Evolutionary conservation across 2,329 filamentous ascomycete genomes (phyloP), one percentile per base, ranked within the genome.

Genomic region (Bipolaris zeicola): DNA sequence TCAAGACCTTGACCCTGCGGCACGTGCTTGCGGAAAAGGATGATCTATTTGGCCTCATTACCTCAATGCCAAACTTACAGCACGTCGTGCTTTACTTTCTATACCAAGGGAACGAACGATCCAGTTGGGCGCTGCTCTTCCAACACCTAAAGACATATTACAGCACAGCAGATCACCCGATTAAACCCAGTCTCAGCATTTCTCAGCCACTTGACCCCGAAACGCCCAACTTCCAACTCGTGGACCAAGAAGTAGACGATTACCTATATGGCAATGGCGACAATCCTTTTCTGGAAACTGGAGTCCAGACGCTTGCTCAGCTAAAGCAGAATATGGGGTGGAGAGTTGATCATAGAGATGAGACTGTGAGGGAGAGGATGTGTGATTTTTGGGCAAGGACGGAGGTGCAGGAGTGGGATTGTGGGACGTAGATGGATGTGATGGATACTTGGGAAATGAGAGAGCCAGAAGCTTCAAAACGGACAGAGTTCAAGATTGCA

Each of bases 271-370:
- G 37, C 3, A 48, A 54, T 2, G 39, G 43, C 3, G 55, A 58
- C 1, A 43, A 52, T 38, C 59, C 61, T 5, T 60, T 64, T 45
- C 13, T 46, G n/a, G 33, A 43, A 3, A 3, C 36, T 16, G 2
- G 6, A 2, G 14, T 2, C 3, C 1, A 6, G 26, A 28, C n/a
- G 34, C 18, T 22, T 55, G 33, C 13, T 24, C 18, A 14, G 22
- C n/a, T 53, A 6, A 50, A 38, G 41, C 46, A 31, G 7, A 41
- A 53, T 6, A 45, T 58, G 14, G 61, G 61, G 5, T 64, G 61
- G 61, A 48, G 51, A 16, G 24, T 64, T 2, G 45, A 60, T 42
- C 37, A 56, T 5, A 34, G 48, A 6, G 55, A 64, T 28, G 26
- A 44, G 11, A 38, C 31, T 16, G 42, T 50, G 3, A 46, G 36